These are phyloP conservation scores for Leccinum fuscescens DNA, from an alignment of 1,284 basidiomycete genomes.

Conservation along the genomic window DNA sequence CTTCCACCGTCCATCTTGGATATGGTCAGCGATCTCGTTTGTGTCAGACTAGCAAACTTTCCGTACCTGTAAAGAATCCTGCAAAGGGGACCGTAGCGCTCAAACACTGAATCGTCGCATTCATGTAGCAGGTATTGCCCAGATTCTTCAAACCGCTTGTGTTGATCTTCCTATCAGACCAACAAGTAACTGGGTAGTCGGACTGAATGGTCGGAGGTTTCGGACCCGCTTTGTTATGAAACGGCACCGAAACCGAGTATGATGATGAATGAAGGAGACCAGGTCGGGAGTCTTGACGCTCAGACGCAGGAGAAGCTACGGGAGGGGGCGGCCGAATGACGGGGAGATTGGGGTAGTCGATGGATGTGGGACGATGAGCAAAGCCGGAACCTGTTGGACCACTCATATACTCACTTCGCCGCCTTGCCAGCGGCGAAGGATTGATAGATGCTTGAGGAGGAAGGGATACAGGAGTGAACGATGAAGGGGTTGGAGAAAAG, in stretches of 20 bases:
- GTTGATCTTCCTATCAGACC: constrained; percentile 77
- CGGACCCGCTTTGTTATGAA: constrained; percentile 26
- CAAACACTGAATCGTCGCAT: constrained; percentile 94
- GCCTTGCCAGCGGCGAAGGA: constrained; percentile 63
- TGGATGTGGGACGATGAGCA: constrained; percentile 45
- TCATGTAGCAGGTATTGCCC: constrained; percentile 99
- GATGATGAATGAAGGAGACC: constrained; percentile 36
- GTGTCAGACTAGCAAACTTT: not conserved
- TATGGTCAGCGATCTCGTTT: constrained; percentile 4
- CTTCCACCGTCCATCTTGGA: constrained; percentile 81
- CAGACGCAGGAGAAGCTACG: constrained; percentile 63
- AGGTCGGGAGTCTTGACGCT: constrained; percentile 69
- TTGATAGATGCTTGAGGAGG: constrained; percentile 81
- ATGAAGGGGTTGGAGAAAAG: constrained; percentile 26
- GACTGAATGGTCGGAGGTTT: constrained; percentile 61
- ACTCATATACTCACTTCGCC: constrained; percentile 78
- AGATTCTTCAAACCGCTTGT: constrained; percentile 91
- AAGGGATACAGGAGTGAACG: constrained; percentile 47
- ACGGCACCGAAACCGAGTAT: constrained; percentile 29
- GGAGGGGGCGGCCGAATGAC: constrained; percentile 76
- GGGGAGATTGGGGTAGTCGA: constrained; percentile 81
- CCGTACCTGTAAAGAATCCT: constrained; percentile 79
- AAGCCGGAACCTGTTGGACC: constrained; percentile 65
- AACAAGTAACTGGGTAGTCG: constrained; percentile 77
- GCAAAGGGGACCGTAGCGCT: constrained; percentile 90